Base-by-base conservation (phyloP, 2,329 filamentous ascomycete genomes). In the Fusarium ramigenum region DNA sequence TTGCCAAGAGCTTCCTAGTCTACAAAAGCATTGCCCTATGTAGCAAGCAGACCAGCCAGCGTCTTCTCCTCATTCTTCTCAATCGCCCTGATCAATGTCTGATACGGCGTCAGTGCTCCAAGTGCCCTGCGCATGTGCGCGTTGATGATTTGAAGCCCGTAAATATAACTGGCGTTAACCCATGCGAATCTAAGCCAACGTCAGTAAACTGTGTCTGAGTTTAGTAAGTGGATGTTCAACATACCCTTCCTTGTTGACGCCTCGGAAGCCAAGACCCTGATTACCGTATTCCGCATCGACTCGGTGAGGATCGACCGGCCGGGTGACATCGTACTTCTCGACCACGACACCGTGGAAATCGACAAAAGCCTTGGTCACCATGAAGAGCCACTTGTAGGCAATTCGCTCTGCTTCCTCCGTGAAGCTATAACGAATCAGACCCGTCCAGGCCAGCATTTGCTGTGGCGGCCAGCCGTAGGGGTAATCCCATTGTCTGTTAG, bases 291-390 rank as follows among this genome's bases (percentile, higher is more conserved):
- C 96, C 66, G 96, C 96, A 82, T 97, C 94, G 18, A 98, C 96
- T 70, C 93, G 92, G 83, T 98, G 96, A 42, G 96, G 95, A 78
- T 97, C 95, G 63, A 95, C 91, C 9, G 93, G 92, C 63, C 94
- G 87, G 25, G 96, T 98, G 68, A 99, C 96, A 83, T 99, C 94
- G 85, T 99, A 99, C 85, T 99, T 99, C 84, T 99, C 96, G 10
- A 98, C 96, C 4, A 99, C 96, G 14, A 98, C 95, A 43, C 96
- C 96, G 80, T 98, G 98, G 87, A 96, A 98, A 82, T 99, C 96
- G 69, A 98, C 95, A 84, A 98, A 98, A 1, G 96, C 95, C 84
- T 97, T 98, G 66, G 94, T 98, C 78, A 98, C 95, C 96, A 98
- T 98, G 82, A 95, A 97, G 60, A 98, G 85, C 96, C 96, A 99